Conservation (phyloP, 2,329 filamentous ascomycete species). For the Aspergillus luchuensis region DNA sequence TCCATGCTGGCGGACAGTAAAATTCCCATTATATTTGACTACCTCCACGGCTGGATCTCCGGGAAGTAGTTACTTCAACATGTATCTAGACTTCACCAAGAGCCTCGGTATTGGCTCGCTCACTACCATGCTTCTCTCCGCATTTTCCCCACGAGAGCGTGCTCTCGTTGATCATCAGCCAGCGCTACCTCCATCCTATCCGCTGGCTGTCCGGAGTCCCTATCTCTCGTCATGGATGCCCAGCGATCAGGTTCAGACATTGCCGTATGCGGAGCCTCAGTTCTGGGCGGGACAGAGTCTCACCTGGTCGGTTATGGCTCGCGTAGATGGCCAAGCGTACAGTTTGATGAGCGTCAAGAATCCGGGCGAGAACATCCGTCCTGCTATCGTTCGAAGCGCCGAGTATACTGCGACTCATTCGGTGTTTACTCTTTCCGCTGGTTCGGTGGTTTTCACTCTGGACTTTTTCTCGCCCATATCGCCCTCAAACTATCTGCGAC, state of each 20-base stretch:
- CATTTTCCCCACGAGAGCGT: constrained; percentile 13
- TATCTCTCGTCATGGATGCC: constrained; percentile 51
- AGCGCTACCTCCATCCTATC: constrained; percentile 46
- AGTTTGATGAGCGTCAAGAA: constrained; percentile 45
- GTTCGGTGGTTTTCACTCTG: constrained; percentile 37
- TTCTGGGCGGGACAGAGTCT: constrained; percentile 49
- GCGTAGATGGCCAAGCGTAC: constrained; percentile 44
- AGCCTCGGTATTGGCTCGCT: constrained; percentile 27
- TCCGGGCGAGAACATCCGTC: constrained; percentile 27
- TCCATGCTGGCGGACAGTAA: neutral
- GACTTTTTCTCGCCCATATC: constrained; percentile 52
- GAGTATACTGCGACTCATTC: constrained; percentile 48
- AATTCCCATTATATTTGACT: neutral
- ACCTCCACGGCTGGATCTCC: neutral
- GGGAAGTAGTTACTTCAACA: constrained; percentile 6
- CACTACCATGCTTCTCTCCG: constrained; percentile 22
- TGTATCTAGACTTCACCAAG: constrained; percentile 18
- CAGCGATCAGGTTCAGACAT: constrained; percentile 37
- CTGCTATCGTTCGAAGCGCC: constrained; percentile 38
- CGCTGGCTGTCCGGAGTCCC: constrained; percentile 47
- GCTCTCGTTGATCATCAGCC: constrained; percentile 25
- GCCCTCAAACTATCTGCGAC: constrained; percentile 44
- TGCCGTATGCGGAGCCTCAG: constrained; percentile 44
- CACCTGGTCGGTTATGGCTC: constrained; percentile 46
- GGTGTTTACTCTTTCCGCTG: constrained; percentile 43